Base-by-base conservation (phyloP, 306 rosid genomes). In the Fagus crenata region DNA sequence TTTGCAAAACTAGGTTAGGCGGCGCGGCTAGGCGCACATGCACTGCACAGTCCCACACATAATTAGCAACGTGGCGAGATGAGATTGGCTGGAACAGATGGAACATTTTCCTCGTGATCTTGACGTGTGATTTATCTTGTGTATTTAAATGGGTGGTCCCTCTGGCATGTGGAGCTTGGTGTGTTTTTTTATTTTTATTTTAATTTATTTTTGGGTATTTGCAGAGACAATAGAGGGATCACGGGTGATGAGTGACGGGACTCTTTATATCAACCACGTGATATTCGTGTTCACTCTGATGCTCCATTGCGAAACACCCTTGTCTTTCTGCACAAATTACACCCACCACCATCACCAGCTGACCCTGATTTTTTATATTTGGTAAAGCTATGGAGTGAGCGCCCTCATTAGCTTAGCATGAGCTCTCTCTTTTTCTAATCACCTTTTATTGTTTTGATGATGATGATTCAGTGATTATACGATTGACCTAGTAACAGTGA, bases 81-180 rank as follows among this genome's bases (percentile, higher is more conserved):
- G 3, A 0, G 2, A 63, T 17, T 65, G 49, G 69, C 1, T 78
- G 5, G 43, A 4, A n/a, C 12, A 28, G 51, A 12, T 13, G 39
- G 22, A 14, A 37, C 59, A 18, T 40, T 71, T 59, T 70, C 9
- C 80, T 54, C 75, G 81, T 74, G 83, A 83, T 15, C n/a, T 72
- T 14, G 81, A 77, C 81, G 18, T 53, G 35, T 7, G 1, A 6
- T 32, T 6, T 51, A 18, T 67, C 1, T 8, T 39, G 4, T 65
- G 1, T 2, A 35, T 6, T 15, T 12, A n/a, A 33, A 14, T 35
- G 2, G 49, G 2, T 76, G 81, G 73, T 53, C 73, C 53, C 51
- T 0, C 0, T 46, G 67, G 14, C 80, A 4, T 5, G 63, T 35
- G 75, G 72, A 2, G 9, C 37, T 46, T 46, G 2, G 39, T 53